Evolutionary conservation across 2,329 filamentous ascomycete genomes (phyloP).

Genomic region (Onygenales sp.): DNA sequence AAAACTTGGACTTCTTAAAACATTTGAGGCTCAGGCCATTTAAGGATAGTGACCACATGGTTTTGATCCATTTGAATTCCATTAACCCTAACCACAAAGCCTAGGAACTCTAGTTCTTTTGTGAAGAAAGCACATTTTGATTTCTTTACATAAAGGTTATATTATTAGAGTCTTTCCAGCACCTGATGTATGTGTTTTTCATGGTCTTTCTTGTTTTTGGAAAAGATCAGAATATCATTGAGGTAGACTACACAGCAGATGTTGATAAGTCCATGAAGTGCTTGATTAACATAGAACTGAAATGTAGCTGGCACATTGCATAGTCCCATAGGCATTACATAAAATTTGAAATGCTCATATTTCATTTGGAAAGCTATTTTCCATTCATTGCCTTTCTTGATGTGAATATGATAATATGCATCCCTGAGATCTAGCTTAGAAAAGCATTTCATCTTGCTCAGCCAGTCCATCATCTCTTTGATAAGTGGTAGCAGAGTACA

Average conservation of each 20-base stretch:
- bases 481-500: conserved; percentile 18
- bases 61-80: too few relatives aligned
- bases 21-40: too few relatives aligned
- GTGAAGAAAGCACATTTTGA: too few relatives aligned
- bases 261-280: conserved; percentile 9
- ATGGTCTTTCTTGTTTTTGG: too few relatives aligned
- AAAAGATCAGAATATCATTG: background rate
- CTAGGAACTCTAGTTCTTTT: too few relatives aligned
- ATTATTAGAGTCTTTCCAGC: too few relatives aligned
- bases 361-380: too few relatives aligned
- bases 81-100: too few relatives aligned
- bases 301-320: conserved; percentile 10
- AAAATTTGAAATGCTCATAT: conserved; percentile 6
- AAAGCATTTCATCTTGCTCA: conserved; percentile 14
- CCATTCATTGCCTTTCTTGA: background rate
- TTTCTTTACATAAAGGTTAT: too few relatives aligned
- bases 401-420: conserved; percentile 9
- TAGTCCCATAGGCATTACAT: conserved; percentile 14
- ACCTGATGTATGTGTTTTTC: too few relatives aligned
- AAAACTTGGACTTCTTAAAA: too few relatives aligned
- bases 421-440: conserved; percentile 16
- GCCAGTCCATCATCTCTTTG: conserved; percentile 12
- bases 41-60: too few relatives aligned
- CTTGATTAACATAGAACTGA: conserved; percentile 13
- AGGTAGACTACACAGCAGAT: conserved; percentile 3